Evolutionary conservation across 2,329 filamentous ascomycete genomes (phyloP), one percentile per base, ranked within the genome.

Genomic region (Aspergillus neotritici): DNA sequence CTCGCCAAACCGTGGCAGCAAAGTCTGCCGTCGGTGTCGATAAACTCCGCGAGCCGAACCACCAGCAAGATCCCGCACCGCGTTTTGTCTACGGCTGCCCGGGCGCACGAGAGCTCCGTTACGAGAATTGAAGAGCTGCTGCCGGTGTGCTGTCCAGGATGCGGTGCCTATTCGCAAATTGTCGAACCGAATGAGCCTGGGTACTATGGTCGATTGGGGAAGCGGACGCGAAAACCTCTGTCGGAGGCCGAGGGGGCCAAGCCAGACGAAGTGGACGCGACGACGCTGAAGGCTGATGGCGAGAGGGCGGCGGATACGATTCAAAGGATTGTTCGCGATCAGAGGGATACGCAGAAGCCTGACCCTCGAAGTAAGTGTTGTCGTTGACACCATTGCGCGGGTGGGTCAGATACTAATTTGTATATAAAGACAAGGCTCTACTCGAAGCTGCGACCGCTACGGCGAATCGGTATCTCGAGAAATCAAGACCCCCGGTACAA

Each of bases 161-260:
- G 80, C 51, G 80, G 80, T 41, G 80, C 79, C 21, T 73, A 75
- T 30, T 71, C 76, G 29, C 80, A 83, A 59, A 76, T 73, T 4
- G 58, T 77, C 37, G 72, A 77, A 36, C 65, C 72, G 30, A 64
- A 72, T 1, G 71, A 76, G 50, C 73, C 80, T 2, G 80, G 80
- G 9, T 83, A 72, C 60, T 84, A 82, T 58, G 68, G 70, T 44
- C 57, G 67, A 35, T 66, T 63, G 25, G 68, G 76, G 44, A 75
- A 71, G 46, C 68, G 67, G 21, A 71, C 76, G 30, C 72, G 68
- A 40, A 63, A 62, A 48, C 56, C 60, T 11, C 39, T 63, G n/a
- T 48, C 52, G 4, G 51, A 53, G 35, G 48, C 40, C 13, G 47
- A 53, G 10, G 40, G 41, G 9, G 32, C 36, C 16, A 48, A 37